Evolutionary conservation across 2,329 filamentous ascomycete genomes (phyloP).

Genomic region (Tetracladium maxilliforme): DNA sequence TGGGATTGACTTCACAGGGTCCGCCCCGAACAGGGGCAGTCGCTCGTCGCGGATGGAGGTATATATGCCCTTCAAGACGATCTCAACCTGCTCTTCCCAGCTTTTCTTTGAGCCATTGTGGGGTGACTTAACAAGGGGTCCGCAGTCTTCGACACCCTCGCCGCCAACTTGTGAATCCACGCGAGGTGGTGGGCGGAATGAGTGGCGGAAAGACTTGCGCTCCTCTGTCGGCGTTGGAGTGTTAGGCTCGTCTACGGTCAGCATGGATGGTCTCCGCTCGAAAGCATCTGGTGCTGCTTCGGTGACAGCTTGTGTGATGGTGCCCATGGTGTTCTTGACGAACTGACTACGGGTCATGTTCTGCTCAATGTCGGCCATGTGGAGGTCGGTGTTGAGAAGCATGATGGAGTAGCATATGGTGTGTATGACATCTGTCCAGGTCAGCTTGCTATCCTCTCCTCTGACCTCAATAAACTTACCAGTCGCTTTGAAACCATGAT

Average conservation of each 20-base stretch:
- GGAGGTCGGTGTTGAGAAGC: conserved; percentile 88
- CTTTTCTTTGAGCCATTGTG: conserved; percentile 62
- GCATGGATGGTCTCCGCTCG: conserved; percentile 35
- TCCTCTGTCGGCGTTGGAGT: too few relatives aligned
- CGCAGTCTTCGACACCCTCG: conserved; percentile 42
- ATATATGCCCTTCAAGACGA: conserved; percentile 86
- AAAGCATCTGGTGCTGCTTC: conserved; percentile 59
- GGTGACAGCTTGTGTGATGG: conserved; percentile 61
- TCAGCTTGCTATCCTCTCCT: conserved; percentile 5
- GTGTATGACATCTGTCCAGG: conserved; percentile 69
- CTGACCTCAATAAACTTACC: conserved; percentile 37
- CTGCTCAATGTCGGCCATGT: conserved; percentile 85
- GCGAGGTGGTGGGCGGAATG: conserved; percentile 12
- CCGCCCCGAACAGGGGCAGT: conserved; percentile 72
- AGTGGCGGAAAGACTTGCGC: conserved; percentile 15
- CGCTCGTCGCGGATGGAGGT: conserved; percentile 73
- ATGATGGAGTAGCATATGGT: conserved; percentile 95
- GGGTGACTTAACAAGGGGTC: conserved; percentile 62
- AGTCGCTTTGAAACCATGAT: conserved; percentile 80
- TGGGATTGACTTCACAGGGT: conserved; percentile 24
- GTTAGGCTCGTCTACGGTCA: conserved; percentile 20
- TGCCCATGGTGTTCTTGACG: conserved; percentile 90
- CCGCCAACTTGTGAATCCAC: conserved; percentile 17
- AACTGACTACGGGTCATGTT: conserved; percentile 96
- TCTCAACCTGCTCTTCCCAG: conserved; percentile 83